A percentile compares a stretch with the other conserved stretches of the same genome.
Conservation (phyloP, 1,139 yeast genomes). For the Yamadazyma kanchanaburiensis region DNA sequence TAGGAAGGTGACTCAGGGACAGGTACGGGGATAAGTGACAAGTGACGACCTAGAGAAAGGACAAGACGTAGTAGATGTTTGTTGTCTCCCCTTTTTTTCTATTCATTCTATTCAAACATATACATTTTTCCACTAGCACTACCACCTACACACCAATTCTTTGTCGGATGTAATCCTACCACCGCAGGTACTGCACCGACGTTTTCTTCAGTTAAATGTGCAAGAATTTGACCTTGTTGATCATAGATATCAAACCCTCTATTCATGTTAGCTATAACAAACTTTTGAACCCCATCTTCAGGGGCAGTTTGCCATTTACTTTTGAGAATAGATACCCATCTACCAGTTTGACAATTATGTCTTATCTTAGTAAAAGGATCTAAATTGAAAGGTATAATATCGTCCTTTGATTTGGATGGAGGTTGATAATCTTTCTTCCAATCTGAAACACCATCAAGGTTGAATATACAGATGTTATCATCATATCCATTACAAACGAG, state of each 20-base stretch:
- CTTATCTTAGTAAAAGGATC: constrained; percentile 59
- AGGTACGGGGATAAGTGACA: too few species aligned
- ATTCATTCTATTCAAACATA: constrained; percentile 38
- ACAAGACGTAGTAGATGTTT: too few species aligned
- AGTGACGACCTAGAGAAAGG: too few species aligned
- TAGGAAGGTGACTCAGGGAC: too few species aligned
- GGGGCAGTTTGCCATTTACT: constrained; percentile 79
- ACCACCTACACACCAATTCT: constrained; percentile 91
- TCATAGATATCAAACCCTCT: constrained; percentile 79
- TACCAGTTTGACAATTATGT: constrained; percentile 93
- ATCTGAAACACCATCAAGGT: constrained; percentile 26
- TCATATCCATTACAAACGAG: constrained; percentile 93
- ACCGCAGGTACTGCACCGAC: constrained; percentile 95
- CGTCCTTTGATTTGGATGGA: constrained; percentile 13
- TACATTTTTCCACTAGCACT: constrained; percentile 92
- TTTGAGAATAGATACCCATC: constrained; percentile 92
- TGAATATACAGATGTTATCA: constrained; percentile 64
- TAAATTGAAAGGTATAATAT: constrained; percentile 31
- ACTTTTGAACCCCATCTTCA: constrained; percentile 70
- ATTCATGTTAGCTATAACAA: constrained; percentile 91
- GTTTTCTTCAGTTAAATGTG: constrained; percentile 56
- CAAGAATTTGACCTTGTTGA: constrained; percentile 71
- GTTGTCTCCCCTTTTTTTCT: too few species aligned
- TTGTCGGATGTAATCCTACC: constrained; percentile 72
- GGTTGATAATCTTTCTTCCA: constrained; percentile 22